Conservation (phyloP, 2,329 filamentous ascomycete genomes). For the Ophiostoma sp. region DNA sequence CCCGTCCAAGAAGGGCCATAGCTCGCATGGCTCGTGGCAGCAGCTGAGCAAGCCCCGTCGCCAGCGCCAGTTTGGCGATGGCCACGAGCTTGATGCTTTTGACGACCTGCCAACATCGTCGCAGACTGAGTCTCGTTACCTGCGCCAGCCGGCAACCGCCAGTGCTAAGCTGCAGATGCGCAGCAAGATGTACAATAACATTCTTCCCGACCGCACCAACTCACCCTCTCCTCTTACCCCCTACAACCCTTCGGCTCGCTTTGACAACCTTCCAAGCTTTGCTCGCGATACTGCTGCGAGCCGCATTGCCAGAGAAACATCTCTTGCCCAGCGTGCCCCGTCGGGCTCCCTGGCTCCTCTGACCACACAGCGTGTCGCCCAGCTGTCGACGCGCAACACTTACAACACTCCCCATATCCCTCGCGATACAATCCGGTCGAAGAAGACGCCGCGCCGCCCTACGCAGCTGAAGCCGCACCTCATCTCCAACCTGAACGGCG, state of each 20-base stretch:
- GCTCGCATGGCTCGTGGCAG: slow-evolving; percentile 45
- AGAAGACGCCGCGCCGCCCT: slow-evolving; percentile 50
- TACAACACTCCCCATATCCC: slow-evolving; percentile 36
- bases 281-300: slow-evolving; percentile 61
- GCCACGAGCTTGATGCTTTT: slow-evolving; percentile 85
- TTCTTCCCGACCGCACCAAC: slow-evolving; percentile 48
- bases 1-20: slow-evolving; percentile 45
- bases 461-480: slow-evolving; percentile 72
- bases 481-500: slow-evolving; percentile 73
- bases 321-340: slow-evolving; percentile 54
- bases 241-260: slow-evolving; percentile 45
- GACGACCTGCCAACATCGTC: slow-evolving; percentile 90
- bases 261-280: slow-evolving; percentile 55
- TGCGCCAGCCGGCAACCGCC: slow-evolving; percentile 69
- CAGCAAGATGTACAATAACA: slow-evolving; percentile 52
- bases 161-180: slow-evolving; percentile 60
- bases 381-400: slow-evolving; percentile 47
- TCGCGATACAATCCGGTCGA: slow-evolving; percentile 42
- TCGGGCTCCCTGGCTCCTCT: slow-evolving; percentile 50
- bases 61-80: slow-evolving; percentile 76
- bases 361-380: slow-evolving; percentile 50
- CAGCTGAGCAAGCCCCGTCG: slow-evolving; percentile 68
- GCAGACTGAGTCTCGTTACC: slow-evolving; percentile 71
- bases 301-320: slow-evolving; percentile 58
- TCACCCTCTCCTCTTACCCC: slow-evolving; percentile 46